Evolutionary conservation across 1,139 yeast genomes (phyloP).

Genomic region (Suhomyces yuchorum): DNA sequence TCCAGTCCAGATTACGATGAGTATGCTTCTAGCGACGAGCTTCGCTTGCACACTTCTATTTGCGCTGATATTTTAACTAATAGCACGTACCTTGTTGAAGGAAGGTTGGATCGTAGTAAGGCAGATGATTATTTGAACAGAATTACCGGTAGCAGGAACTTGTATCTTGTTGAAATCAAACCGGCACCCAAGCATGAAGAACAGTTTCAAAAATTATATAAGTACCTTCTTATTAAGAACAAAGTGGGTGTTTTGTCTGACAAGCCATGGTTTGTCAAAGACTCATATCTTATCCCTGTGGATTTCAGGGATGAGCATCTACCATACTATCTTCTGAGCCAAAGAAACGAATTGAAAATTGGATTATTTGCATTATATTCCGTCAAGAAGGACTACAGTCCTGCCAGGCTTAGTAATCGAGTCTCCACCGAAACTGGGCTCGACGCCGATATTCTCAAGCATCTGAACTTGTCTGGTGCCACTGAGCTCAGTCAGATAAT

Average conservation of each 20-base stretch:
- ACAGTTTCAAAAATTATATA: conserved; percentile 51
- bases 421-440: background rate
- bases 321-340: conserved; percentile 31
- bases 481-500: conserved; percentile 18
- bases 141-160: conserved; percentile 50
- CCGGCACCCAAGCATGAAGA: conserved; percentile 24
- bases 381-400: conserved; percentile 44
- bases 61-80: conserved; percentile 34
- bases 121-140: conserved; percentile 62
- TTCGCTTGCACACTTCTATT: conserved; percentile 31
- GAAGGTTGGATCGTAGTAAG: conserved; percentile 54
- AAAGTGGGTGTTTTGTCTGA: conserved; percentile 67
- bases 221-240: conserved; percentile 50
- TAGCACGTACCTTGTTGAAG: conserved; percentile 54
- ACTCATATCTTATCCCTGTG: conserved; percentile 61
- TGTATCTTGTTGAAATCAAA: conserved; percentile 50
- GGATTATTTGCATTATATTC: conserved; percentile 51
- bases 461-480: conserved; percentile 6
- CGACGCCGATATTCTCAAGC: conserved; percentile 1
- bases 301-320: conserved; percentile 29
- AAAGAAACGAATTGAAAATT: conserved; percentile 22
- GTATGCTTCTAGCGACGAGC: conserved; percentile 15
- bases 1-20: conserved; percentile 34
- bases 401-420: background rate
- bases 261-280: conserved; percentile 57